Evolutionary conservation across 306 rosid species (phyloP).

Genomic region (Castanospermum australe): DNA sequence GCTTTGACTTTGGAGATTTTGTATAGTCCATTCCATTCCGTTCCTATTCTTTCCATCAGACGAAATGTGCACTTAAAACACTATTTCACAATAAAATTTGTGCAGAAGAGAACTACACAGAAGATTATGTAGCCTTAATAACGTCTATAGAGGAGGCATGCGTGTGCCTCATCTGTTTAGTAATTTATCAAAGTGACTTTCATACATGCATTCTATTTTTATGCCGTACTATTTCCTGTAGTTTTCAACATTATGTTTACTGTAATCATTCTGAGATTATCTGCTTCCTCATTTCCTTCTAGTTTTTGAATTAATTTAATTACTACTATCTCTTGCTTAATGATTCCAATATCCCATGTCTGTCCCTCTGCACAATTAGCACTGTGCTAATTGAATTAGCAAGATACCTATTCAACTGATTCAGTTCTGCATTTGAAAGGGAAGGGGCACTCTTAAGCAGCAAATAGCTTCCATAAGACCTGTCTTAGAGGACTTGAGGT

Average conservation of each 20-base stretch:
- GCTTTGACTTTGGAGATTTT: no score
- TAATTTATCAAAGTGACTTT: slow-evolving; percentile 1
- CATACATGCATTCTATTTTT: background rate
- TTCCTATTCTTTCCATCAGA: no score
- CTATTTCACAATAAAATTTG: background rate
- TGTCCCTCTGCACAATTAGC: background rate
- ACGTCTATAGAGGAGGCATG: background rate
- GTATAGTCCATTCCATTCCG: no score
- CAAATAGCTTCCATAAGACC: slow-evolving; percentile 61
- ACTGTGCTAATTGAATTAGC: slow-evolving; percentile 9
- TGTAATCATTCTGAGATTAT: background rate
- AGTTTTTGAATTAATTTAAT: background rate
- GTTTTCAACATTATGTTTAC: background rate
- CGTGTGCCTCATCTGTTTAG: background rate
- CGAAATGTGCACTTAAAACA: no score
- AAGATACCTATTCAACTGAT: slow-evolving; percentile 23
- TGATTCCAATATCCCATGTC: slow-evolving; percentile 12
- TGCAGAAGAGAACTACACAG: background rate
- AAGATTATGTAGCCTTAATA: background rate
- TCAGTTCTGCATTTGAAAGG: slow-evolving; percentile 50
- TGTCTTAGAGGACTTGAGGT: slow-evolving; percentile 66
- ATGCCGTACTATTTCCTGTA: background rate
- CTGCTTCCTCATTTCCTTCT: background rate
- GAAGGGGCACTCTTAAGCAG: slow-evolving; percentile 71
- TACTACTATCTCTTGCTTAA: background rate